Base-by-base conservation (phyloP, 306 rosid genomes). In the Sicyos baderoa region DNA sequence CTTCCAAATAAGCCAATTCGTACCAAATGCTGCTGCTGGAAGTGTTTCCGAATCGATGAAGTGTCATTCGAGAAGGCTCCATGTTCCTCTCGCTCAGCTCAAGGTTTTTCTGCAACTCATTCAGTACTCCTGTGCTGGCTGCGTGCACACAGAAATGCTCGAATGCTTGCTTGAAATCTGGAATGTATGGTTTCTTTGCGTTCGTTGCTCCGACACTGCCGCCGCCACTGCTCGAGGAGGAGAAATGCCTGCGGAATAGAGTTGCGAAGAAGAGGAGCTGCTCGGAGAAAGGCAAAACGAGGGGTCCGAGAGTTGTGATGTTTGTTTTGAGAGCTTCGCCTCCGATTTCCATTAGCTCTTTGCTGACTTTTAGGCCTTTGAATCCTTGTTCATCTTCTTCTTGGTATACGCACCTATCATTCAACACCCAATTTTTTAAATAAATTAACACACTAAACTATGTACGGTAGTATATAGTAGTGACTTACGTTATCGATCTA, bases 1-100 rank as follows among this genome's bases (percentile, higher is more conserved):
- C 97, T 64, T 93, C 97, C 84, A 93, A 84, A 79, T 93, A 89
- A 59, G 98, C 95, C 54, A 93, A 56, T 66, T 93, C 91, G 70
- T 93, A 93, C 98, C 98, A 93, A 17, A 93, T 89, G 76, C 96
- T 89, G 78, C 97, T 93, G 75, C 96, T 89, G 7, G 98, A 93
- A 0, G 98, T 89, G 89, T 93, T 93, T 9, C 98, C 98, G 50
- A 93, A 93, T 0, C 98, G 87, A 47, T 89, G 89, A 62, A 89
- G 64, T 0, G 97, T 93, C 98, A 89, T 86, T 57, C 91, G 78
- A 0, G 98, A 93, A 0, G 98, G 88, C 21, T 93, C 98, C 81
- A 93, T 79, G 84, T 93, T 90, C 72, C 76, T 80, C 29, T 85
- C 93, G 52, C 89, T 89, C 6, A 93, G 78, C 75, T 90, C 98